Evolutionary conservation across 805 yeast genomes (phyloP).

Genomic region (Metschnikowia reukaufii): DNA sequence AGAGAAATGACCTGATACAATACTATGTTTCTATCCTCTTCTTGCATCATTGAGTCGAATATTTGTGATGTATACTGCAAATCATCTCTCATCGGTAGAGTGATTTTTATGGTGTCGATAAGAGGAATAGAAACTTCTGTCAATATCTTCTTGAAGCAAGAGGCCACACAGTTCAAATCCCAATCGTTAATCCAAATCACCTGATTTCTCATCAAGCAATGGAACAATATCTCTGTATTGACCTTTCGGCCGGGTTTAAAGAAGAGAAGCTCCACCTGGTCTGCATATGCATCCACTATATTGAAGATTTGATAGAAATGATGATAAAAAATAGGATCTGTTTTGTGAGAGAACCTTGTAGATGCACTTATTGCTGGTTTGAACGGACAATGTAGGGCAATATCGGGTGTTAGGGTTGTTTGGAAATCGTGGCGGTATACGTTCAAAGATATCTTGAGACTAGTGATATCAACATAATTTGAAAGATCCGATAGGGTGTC

Average conservation of each 20-base stretch:
- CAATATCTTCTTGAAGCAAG: conserved; percentile 47
- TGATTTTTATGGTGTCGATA: conserved; percentile 48
- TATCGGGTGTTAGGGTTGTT: conserved; percentile 17
- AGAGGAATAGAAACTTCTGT: conserved; percentile 54
- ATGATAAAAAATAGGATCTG: conserved; percentile 29
- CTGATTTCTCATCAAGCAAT: conserved; percentile 56
- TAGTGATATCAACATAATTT: conserved; percentile 67
- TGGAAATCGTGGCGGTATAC: conserved; percentile 69
- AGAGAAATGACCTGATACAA: conserved; percentile 47
- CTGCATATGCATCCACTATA: conserved; percentile 46
- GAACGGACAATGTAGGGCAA: conserved; percentile 15
- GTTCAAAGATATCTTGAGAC: conserved; percentile 69
- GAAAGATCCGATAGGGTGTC: conserved; percentile 51
- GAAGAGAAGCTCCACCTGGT: conserved; percentile 47
- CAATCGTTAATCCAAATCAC: conserved; percentile 54
- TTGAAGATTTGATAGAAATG: conserved; percentile 54
- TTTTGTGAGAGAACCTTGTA: conserved; percentile 19
- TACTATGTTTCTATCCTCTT: conserved; percentile 22
- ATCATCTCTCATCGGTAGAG: conserved; percentile 54
- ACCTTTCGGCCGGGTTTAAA: conserved; percentile 57
- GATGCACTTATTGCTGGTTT: conserved; percentile 24
- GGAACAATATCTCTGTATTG: conserved; percentile 45
- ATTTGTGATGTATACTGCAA: conserved; percentile 41
- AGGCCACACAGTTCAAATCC: conserved; percentile 53
- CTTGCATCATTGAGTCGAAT: conserved; percentile 36